Conservation (phyloP, 2,329 filamentous ascomycete species). For the Rhytidhysteron rufulum region DNA sequence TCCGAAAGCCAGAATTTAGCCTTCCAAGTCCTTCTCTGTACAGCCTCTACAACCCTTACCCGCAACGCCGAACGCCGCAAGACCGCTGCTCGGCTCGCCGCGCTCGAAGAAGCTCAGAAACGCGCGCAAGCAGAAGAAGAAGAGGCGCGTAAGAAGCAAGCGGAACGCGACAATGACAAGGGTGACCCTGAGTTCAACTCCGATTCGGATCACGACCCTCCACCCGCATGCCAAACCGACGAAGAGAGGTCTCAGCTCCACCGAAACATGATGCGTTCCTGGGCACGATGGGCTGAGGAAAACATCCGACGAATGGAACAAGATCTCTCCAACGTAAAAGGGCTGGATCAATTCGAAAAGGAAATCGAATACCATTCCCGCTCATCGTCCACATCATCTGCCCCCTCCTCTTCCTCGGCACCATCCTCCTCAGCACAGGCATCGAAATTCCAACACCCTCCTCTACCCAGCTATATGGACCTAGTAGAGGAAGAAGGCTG, state of each 20-base stretch:
- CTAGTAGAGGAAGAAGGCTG: neutral
- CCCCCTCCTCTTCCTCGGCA: no score
- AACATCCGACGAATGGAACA: neutral
- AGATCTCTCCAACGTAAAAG: conserved; percentile 6
- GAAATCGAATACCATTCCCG: conserved; percentile 7
- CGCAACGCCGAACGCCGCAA: conserved; percentile 2
- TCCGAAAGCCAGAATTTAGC: neutral
- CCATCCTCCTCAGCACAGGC: no score
- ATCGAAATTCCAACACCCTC: no score
- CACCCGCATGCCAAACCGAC: no score
- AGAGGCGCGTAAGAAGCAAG: neutral
- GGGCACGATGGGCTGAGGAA: neutral
- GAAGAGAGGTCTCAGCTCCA: conserved; percentile 1
- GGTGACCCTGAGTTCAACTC: no score
- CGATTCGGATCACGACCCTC: no score
- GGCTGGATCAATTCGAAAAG: conserved; percentile 12
- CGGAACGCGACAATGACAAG: neutral
- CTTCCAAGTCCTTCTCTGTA: conserved; percentile 6
- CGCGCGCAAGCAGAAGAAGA: conserved; percentile 5
- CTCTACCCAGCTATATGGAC: neutral
- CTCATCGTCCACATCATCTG: no score
- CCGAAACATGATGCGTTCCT: conserved; percentile 2
- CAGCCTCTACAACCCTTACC: conserved; percentile 8
- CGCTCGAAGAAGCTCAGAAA: conserved; percentile 6
- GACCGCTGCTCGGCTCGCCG: no score